These are phyloP conservation scores for Trypanosoma rangeli DNA, from an alignment of 208 protist species.

Conservation along the genomic window DNA sequence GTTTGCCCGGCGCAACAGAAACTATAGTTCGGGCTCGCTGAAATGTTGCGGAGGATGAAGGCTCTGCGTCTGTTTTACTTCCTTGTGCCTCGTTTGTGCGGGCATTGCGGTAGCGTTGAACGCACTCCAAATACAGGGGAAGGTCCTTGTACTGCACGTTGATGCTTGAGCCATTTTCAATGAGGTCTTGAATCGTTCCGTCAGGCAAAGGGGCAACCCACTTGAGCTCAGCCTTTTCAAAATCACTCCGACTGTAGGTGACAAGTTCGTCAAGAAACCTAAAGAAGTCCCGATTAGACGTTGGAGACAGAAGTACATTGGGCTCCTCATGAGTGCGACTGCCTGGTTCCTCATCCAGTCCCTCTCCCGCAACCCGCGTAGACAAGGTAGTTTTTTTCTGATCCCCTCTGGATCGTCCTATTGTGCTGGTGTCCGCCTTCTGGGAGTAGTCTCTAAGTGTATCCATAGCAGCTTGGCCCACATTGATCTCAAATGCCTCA, in stretches of 20 bases:
- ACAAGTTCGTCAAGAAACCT: slow-evolving; percentile 55
- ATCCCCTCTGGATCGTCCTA: background rate
- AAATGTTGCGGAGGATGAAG: background rate
- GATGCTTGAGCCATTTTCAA: slow-evolving; percentile 51
- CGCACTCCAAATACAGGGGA: slow-evolving; percentile 43
- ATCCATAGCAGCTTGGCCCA: slow-evolving; percentile 48
- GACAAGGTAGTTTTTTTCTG: slow-evolving; percentile 4
- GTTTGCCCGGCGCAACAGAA: slow-evolving; percentile 1
- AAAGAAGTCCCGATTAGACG: slow-evolving; percentile 58
- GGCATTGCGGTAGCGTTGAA: slow-evolving; percentile 46
- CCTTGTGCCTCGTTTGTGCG: slow-evolving; percentile 11
- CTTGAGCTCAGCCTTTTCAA: slow-evolving; percentile 53
- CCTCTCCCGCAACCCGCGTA: background rate
- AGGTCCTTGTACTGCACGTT: slow-evolving; percentile 57
- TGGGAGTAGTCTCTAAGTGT: slow-evolving; percentile 28
- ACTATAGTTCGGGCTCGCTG: slow-evolving; percentile 6
- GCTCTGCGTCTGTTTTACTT: background rate
- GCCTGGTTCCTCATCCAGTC: background rate
- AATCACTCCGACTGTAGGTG: slow-evolving; percentile 29
- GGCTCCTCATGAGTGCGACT: background rate
- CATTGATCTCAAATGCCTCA: slow-evolving; percentile 56
- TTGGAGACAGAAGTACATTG: slow-evolving; percentile 33
- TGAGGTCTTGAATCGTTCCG: slow-evolving; percentile 59
- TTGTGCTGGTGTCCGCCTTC: slow-evolving; percentile 32
- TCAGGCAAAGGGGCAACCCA: slow-evolving; percentile 62